Base-by-base conservation (phyloP, 108 stramenopile species). In the Epipyxis sp. region DNA sequence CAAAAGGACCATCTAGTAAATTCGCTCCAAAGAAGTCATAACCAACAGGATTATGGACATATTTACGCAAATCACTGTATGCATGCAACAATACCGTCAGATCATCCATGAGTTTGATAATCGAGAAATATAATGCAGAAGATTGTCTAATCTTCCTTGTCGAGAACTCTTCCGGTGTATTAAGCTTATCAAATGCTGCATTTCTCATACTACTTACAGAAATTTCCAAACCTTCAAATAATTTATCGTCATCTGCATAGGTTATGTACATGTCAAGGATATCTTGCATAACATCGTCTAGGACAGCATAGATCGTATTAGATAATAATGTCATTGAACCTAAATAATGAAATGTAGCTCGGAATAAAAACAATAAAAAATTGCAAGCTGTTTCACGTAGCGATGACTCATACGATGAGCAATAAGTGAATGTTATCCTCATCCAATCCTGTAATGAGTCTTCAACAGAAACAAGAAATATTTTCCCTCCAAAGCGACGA, bases 361-460 rank as follows among this genome's bases (percentile, higher is more conserved):
- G 71, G 41, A 74, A 6, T 10, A 74, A 35, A 74, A 16, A 54
- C 20, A 74, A 34, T 29, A 74, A 29, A 37, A 74, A 74, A 30
- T 57, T 20, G 25, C 46, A 54, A 37, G 35, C 71, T 10, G 25
- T 10, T 74, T 20, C 27, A 6, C 34, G 71, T 6, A 74, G 3
- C 13, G 16, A 13, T 27, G 71, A 3, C 6, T 54, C 37, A 39
- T 29, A 10, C 3, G 34, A 74, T 10, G 10, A 13, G 34, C 32
- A 27, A 42, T 13, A 34, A 30, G 43, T 43, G 20, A 74, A n/a
- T 13, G 71, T 32, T 6, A 25, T 29, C 10, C 32, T 37, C 34
- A 74, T 35, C 71, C 71, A 74, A 57, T 54, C 40, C 34, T 74
- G 71, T 32, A 74, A 74, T 6, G 71, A 74, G 25, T 74, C 71